Evolutionary conservation across 306 rosid genomes (phyloP), one percentile per base, ranked within the genome.

Genomic region (Castanea mollissima): DNA sequence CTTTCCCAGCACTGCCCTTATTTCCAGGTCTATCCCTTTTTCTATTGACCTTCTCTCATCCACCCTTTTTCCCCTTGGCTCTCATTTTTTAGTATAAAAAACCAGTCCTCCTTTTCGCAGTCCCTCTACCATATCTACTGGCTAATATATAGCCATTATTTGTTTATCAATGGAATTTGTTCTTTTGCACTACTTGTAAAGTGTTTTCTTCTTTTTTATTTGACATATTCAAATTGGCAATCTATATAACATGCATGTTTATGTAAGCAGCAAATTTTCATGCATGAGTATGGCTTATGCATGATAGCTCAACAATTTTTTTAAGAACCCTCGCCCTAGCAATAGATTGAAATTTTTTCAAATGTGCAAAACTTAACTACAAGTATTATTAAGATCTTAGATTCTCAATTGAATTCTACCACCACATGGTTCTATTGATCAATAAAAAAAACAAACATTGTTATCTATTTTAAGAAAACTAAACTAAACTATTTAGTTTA

Each of bases 1-100:
- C 90, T 92, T 90, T 87, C 59, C 83, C 87, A 29, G 87, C 97
- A 92, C 65, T 49, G 18, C 52, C 92, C 93, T 81, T 75, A 83
- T 84, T 86, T 86, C 81, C 84, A 32, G 92, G 79, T 21, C 64
- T 70, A 38, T 16, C 14, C 59, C 41, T 10, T 14, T 70, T 49
- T 69, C 64, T 63, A 57, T 55, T 72, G 69, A 35, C 32, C 73
- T 16, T 69, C 70, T 58, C 65, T 27, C 79, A 38, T 52, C 64
- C 76, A 55, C 58, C 69, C 75, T 73, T 79, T 52, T 70, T 34
- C 73, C 11, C 29, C 20, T 77, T 44, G 49, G 55, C 81, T 63
- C 77, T 14, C 21, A 71, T 23, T 55, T 11, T 55, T 65, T 74
- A 59, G 12, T 31, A 25, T 52, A 21, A 14, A 67, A 21, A 74